These are phyloP conservation scores for Phytophthora agathidicida DNA, from an alignment of 352 stramenopile species.

Conservation along the genomic window DNA sequence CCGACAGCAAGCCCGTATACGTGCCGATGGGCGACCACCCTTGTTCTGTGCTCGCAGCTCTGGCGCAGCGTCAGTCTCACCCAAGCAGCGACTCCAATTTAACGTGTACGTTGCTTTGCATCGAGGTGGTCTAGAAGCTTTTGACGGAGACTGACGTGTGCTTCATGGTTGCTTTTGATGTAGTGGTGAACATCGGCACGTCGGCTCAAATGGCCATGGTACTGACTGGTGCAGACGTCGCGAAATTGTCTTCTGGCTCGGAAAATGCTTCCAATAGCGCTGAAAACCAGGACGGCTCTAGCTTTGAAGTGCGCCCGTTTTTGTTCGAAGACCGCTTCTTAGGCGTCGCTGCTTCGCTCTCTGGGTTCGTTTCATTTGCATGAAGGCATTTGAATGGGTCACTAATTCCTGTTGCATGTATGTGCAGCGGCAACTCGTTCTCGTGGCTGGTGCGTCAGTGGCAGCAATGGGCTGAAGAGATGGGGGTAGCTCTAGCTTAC, in stretches of 20 bases:
- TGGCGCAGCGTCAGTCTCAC: constrained; percentile 37
- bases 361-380: constrained; percentile 61
- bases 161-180: constrained; percentile 7
- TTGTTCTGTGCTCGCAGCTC: constrained; percentile 67
- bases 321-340: constrained; percentile 58
- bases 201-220: constrained; percentile 82
- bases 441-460: constrained; percentile 71
- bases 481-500: constrained; percentile 32
- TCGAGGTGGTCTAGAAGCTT: not conserved
- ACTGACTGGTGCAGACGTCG: constrained; percentile 42
- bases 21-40: constrained; percentile 84
- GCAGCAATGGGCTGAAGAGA: constrained; percentile 56
- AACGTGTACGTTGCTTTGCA: constrained; percentile 43
- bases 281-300: constrained; percentile 17
- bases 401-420: constrained; percentile 1
- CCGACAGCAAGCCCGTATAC: constrained; percentile 41
- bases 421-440: constrained; percentile 67
- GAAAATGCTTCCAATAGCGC: not conserved
- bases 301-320: constrained; percentile 82
- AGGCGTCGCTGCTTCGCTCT: constrained; percentile 76
- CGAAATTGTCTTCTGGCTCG: constrained; percentile 15
- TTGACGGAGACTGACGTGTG: constrained; percentile 10
- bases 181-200: constrained; percentile 86
- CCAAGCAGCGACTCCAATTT: constrained; percentile 33
- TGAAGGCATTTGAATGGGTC: too few species aligned